phyloP scores from a whole-genome alignment of 2,329 filamentous ascomycete genomes.

The Periglandula ipomoeae region DNA sequence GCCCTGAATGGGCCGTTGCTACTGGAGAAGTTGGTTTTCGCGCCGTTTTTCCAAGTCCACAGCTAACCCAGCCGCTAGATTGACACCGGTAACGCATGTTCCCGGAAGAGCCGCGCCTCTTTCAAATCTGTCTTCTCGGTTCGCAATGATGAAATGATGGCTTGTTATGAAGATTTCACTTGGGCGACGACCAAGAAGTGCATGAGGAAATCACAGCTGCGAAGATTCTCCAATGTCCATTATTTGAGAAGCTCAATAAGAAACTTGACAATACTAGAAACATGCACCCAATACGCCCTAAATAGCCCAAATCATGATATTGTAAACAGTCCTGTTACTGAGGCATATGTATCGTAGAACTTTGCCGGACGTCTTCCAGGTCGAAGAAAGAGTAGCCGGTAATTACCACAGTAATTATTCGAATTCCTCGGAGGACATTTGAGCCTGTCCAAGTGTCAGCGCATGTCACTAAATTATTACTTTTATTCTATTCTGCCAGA shows the following conservation, averaged over 20 bases:
- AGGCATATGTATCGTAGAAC: neutral
- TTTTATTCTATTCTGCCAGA: no score
- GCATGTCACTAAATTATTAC: no score
- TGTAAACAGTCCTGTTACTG: neutral
- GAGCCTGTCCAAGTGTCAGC: slow-evolving; percentile 21
- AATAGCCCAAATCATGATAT: neutral
- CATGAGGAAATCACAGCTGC: no score
- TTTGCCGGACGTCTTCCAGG: neutral
- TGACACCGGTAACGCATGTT: slow-evolving; percentile 54
- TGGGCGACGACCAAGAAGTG: neutral
- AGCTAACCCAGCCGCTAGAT: slow-evolving; percentile 33
- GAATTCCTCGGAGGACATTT: slow-evolving; percentile 37
- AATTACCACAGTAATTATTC: slow-evolving; percentile 20
- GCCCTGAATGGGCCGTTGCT: slow-evolving; percentile 79
- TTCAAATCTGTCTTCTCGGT: slow-evolving; percentile 64
- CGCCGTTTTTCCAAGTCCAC: neutral
- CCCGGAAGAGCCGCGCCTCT: slow-evolving; percentile 54
- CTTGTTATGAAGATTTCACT: neutral
- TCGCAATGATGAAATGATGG: slow-evolving; percentile 49
- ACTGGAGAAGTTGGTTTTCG: slow-evolving; percentile 68
- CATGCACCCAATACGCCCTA: slow-evolving; percentile 13
- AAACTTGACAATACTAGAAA: neutral
- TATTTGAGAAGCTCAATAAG: neutral
- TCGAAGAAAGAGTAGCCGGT: neutral
- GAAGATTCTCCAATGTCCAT: neutral